Conservation (phyloP, 257 asterid species). For the Przewalskia tangutica region DNA sequence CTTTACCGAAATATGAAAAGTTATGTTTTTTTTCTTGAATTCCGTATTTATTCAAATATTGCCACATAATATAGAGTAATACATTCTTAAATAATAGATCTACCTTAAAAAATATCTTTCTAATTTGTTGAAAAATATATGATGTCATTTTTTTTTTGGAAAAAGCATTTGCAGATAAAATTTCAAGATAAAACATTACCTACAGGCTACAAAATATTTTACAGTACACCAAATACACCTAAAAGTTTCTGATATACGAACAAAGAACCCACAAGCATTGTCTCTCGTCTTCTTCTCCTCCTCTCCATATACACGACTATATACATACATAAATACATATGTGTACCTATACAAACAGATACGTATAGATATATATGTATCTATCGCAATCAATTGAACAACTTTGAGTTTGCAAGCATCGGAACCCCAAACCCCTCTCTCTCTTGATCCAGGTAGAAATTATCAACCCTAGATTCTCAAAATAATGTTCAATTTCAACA, state of each 20-base stretch:
- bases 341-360: background rate
- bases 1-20: no score
- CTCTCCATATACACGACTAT: conserved; percentile 10
- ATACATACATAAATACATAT: conserved; percentile 4
- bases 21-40: no score
- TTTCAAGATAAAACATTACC: no score
- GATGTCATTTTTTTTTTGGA: no score
- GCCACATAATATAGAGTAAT: no score
- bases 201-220: no score
- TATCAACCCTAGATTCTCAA: conserved; percentile 18
- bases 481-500: conserved; percentile 11
- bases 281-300: background rate
- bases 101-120: no score
- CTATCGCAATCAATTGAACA: conserved; percentile 16
- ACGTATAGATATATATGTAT: conserved; percentile 4
- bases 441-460: conserved; percentile 22
- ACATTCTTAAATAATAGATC: no score
- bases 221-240: background rate
- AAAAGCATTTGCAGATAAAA: no score
- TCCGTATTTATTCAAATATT: no score
- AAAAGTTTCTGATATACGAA: conserved; percentile 6
- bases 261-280: background rate
- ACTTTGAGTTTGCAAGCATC: conserved; percentile 22
- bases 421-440: conserved; percentile 8
- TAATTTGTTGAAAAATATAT: no score